Base-by-base conservation (phyloP, 1,284 basidiomycete species). In the Stereum hirsutum region DNA sequence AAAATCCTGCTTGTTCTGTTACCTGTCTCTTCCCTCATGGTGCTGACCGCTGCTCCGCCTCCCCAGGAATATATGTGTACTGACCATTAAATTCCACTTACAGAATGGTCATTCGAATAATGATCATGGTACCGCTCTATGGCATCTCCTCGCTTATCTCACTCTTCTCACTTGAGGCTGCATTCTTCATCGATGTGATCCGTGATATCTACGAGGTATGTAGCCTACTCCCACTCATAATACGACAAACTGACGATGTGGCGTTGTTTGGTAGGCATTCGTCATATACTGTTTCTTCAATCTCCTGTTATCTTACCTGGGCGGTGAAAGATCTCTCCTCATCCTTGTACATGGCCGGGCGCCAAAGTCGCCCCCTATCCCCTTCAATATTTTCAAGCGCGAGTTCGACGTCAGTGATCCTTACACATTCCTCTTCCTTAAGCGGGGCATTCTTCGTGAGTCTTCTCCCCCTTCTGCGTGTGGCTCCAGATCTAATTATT, bases 71-170 rank as follows among this genome's bases (percentile, higher is more conserved):
- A n/a, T n/a, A n/a, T n/a, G n/a, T n/a, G n/a, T n/a, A n/a, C n/a
- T n/a, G n/a, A n/a, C n/a, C n/a, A 42, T 34, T 27, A 27, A 25
- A 21, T 11, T n/a, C 6, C 37, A 10, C 59, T 17, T 58, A 51
- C 54, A 89, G 92, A 51, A 89, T 91, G 75, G 94, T 98, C 39
- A 78, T 98, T 32, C 77, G 96, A 46, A 96, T 99, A 58, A 89
- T 99, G 81, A 55, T 98, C 54, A 98, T 98, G 93, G 91, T 97
- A 3, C 92, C 94, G 2, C 69, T 98, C 37, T 98, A 98, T 61
- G 91, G 84, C 1, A 72, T 97, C 19, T 78, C 94, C 0, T 95
- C 91, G 2, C 71, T 95, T 53, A 93, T 97, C 50, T 92, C 95
- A 1, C 71, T 99, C 39, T 94, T 94, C 66, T 97, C 93, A 0